Percentiles rank a stretch among this genome's conserved stretches.
phyloP scores from a whole-genome alignment of 169 alveolate species.

The Plasmodium yoelii region DNA sequence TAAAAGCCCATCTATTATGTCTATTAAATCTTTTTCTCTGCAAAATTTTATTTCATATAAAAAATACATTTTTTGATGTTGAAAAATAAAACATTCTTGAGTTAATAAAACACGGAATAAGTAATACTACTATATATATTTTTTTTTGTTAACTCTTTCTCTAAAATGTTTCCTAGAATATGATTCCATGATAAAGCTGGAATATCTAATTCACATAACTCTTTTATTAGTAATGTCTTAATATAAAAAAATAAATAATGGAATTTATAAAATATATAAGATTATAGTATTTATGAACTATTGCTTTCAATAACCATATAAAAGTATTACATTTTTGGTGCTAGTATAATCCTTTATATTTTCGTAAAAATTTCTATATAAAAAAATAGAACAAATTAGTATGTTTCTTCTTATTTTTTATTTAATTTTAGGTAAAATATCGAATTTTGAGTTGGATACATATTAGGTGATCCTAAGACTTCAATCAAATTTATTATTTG shows the following conservation, averaged over 20 bases:
- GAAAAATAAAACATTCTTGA: no score
- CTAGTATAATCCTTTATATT: conserved; percentile 46
- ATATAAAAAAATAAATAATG: neutral
- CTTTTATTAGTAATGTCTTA: conserved; percentile 29
- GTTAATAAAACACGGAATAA: no score
- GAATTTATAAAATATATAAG: neutral
- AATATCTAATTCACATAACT: conserved; percentile 50
- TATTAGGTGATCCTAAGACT: conserved; percentile 72
- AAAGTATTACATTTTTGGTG: conserved; percentile 42
- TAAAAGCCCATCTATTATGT: conserved; percentile 63
- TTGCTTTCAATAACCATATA: neutral
- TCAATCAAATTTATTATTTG: conserved; percentile 71
- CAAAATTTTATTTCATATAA: neutral
- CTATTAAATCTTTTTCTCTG: conserved; percentile 68
- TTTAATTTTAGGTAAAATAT: neutral
- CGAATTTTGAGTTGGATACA: conserved; percentile 11
- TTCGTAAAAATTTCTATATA: conserved; percentile 66
- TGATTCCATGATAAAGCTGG: conserved; percentile 45
- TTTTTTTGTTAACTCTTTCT: conserved; percentile 21
- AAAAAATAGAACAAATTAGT: conserved; percentile 6
- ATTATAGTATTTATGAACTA: neutral
- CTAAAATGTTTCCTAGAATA: conserved; percentile 33
- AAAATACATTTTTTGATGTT: no score
- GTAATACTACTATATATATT: neutral
- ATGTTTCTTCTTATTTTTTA: neutral